phyloP scores from a whole-genome alignment of 805 yeast species.

The Saccharomycopsis guyanensis region DNA sequence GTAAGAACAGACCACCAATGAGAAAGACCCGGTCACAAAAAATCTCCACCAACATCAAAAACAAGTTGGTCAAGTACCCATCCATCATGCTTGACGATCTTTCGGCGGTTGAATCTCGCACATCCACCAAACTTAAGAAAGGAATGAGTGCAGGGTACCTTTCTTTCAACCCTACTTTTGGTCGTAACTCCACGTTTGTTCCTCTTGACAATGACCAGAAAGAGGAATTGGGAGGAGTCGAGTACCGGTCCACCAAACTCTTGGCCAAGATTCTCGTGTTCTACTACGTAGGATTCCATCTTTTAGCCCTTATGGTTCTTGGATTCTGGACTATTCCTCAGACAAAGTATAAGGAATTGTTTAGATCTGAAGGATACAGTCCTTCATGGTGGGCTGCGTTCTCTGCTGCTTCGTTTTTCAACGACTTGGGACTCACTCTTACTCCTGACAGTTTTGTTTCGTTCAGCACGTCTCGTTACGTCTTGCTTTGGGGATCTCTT shows the following conservation, averaged over 20 bases:
- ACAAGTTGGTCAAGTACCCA: slow-evolving; percentile 16
- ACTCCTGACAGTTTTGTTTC: slow-evolving; percentile 74
- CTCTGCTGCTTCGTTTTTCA: slow-evolving; percentile 70
- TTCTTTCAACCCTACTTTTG: slow-evolving; percentile 87
- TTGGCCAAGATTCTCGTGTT: slow-evolving; percentile 53
- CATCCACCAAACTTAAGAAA: slow-evolving; percentile 20
- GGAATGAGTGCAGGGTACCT: slow-evolving; percentile 56
- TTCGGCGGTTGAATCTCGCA: slow-evolving; percentile 6
- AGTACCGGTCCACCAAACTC: slow-evolving; percentile 80
- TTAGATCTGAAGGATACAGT: slow-evolving; percentile 51
- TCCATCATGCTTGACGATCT: slow-evolving; percentile 20
- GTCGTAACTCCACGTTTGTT: slow-evolving; percentile 88
- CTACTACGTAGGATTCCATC: slow-evolving; percentile 74
- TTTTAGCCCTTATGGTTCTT: slow-evolving; percentile 43
- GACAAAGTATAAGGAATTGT: slow-evolving; percentile 33
- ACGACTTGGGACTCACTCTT: slow-evolving; percentile 77
- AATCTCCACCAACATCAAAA: neutral
- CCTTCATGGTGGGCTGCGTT: slow-evolving; percentile 95
- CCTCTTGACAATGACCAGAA: slow-evolving; percentile 76
- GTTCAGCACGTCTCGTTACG: slow-evolving; percentile 57
- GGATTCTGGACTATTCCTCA: slow-evolving; percentile 53
- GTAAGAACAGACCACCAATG: neutral
- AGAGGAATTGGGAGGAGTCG: slow-evolving; percentile 96
- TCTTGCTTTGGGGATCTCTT: slow-evolving; percentile 54
- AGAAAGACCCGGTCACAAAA: neutral